Percentiles rank a stretch among this genome's conserved stretches.
Conservation (phyloP, 176 grass and related monocot genomes). For the Olyra latifolia region DNA sequence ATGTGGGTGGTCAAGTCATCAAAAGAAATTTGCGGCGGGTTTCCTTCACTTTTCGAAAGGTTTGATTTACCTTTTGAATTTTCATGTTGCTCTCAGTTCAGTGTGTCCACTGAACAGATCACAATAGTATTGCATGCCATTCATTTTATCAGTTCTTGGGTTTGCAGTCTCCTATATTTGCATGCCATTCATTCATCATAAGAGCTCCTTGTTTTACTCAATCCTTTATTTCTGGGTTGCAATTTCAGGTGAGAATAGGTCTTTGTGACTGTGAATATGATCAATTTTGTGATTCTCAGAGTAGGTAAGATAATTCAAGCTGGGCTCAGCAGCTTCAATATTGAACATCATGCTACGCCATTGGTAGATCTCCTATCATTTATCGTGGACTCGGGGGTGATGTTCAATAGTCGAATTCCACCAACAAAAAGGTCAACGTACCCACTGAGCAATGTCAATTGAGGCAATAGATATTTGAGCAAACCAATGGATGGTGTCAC, state of each 20-base stretch:
- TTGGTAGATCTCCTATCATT: not conserved
- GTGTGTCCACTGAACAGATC: not conserved
- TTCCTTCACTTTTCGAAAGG: constrained; percentile 96
- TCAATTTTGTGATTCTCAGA: constrained; percentile 86
- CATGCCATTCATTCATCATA: too few relatives aligned
- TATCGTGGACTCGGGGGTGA: not conserved
- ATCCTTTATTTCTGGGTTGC: not conserved
- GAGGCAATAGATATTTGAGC: not conserved
- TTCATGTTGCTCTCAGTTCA: not conserved
- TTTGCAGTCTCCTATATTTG: not conserved
- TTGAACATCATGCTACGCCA: constrained; percentile 13
- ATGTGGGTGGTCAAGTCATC: constrained; percentile 57
- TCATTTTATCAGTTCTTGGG: constrained; percentile 21
- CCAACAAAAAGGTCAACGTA: not conserved
- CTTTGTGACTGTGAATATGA: constrained; percentile 66
- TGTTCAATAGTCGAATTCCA: constrained; percentile 4
- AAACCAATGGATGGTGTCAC: constrained; percentile 11
- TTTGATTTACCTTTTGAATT: constrained; percentile 29
- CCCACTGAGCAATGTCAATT: not conserved
- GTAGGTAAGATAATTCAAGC: constrained; percentile 28
- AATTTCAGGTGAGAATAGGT: constrained; percentile 70
- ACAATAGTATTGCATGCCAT: not conserved
- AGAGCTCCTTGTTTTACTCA: not conserved
- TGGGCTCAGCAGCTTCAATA: not conserved
- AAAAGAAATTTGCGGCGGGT: constrained; percentile 70